Evolutionary conservation across 2,329 filamentous ascomycete genomes (phyloP), one percentile per base, ranked within the genome.

Genomic region (Neodidymelliopsis sp.): DNA sequence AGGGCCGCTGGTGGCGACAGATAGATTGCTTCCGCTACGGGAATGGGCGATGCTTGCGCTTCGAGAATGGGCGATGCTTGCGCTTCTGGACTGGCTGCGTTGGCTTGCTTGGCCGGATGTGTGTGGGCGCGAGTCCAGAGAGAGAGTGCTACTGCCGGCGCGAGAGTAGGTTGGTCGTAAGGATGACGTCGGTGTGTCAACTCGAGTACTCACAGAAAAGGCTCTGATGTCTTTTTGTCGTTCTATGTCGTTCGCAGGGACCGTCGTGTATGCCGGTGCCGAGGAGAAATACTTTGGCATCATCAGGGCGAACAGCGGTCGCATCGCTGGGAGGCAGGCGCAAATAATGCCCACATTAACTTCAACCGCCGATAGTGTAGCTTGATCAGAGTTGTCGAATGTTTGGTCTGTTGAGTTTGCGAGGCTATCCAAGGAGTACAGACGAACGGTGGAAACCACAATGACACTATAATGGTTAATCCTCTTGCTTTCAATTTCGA

Each of bases 231-330:
- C 49, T 33, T 61, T 62, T 11, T 49, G 36, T 27, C 49, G 64
- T 36, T 69, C 63, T 34, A 65, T 42, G 34, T 71, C 64, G 19
- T 43, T 12, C 5, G 40, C 35, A 2, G 46, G 56, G 5, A 42
- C 28, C 4, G 52, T 62, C 6, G 50, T 49, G 40, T 56, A 60
- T 30, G 50, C 55, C 3, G 56, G 28, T 24, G 56, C 49, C 1
- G 53, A 44, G 3, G 64, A 61, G 31, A 71, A 71, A 45, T 68
- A 66, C 19, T 59, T 50, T 29, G 77, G 78, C 55, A 79, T 73
- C 23, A 77, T 57, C 0, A 68, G 41, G 4, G 63, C 57, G 4
- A 72, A 53, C 4, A 72, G 57, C 2, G 68, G 67, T 6, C 69
- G 68, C 53, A 73, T 64, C 4, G 64, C 62, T 29, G 70, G 69